Conservation (phyloP, 345 rosid species). For the Clarkia xantiana region DNA sequence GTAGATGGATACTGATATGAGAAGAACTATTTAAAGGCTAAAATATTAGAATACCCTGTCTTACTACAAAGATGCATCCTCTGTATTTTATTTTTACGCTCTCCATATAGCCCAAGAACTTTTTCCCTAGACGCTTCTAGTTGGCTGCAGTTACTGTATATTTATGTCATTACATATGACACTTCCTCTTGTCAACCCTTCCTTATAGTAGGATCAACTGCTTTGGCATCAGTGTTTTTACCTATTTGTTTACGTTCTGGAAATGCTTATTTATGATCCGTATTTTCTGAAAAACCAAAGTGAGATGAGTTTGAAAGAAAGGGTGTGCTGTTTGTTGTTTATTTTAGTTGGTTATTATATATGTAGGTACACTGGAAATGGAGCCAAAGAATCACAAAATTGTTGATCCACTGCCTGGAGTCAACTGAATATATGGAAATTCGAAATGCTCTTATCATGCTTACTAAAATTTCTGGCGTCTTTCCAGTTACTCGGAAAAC, state of each 20-base stretch:
- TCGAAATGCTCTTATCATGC: slow-evolving; percentile 83
- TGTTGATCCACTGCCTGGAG: slow-evolving; percentile 91
- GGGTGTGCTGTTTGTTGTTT: too few relatives aligned
- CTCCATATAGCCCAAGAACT: too few relatives aligned
- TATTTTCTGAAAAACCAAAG: slow-evolving; percentile 10
- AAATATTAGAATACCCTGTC: too few relatives aligned
- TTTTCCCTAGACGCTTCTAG: too few relatives aligned
- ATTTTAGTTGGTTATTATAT: too few relatives aligned
- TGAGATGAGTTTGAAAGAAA: too few relatives aligned
- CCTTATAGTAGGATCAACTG: not conserved
- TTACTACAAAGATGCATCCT: too few relatives aligned
- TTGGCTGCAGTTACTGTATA: too few relatives aligned
- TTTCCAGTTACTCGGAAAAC: slow-evolving; percentile 96
- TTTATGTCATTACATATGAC: not conserved
- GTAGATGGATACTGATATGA: too few relatives aligned
- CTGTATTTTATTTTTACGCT: too few relatives aligned
- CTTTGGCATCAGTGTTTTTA: not conserved
- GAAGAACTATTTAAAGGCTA: too few relatives aligned
- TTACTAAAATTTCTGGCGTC: slow-evolving; percentile 86
- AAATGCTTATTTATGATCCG: not conserved
- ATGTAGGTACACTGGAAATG: slow-evolving; percentile 96
- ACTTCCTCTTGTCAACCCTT: not conserved
- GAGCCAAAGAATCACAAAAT: slow-evolving; percentile 88
- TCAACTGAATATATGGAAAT: slow-evolving; percentile 97
- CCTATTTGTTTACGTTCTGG: not conserved